Evolutionary conservation across 345 rosid species (phyloP).

Genomic region (Eutrema heterophyllum): DNA sequence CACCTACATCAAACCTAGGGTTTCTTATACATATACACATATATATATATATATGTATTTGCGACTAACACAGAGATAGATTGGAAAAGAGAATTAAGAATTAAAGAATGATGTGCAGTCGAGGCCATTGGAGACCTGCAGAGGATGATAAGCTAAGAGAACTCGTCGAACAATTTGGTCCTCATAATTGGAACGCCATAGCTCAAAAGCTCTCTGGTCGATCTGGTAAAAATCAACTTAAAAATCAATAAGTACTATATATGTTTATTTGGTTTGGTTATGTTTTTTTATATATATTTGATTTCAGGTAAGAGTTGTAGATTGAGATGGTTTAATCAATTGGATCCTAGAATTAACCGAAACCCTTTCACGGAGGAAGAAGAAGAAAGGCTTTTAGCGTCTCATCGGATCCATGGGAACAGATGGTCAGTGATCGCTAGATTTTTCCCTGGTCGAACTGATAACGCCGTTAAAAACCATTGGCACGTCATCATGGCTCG

Average conservation of each 20-base stretch:
- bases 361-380: slow-evolving; percentile 77
- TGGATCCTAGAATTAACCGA: slow-evolving; percentile 86
- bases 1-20: slow-evolving; percentile 34
- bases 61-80: neutral
- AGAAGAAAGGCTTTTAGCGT: slow-evolving; percentile 65
- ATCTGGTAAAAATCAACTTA: slow-evolving; percentile 54
- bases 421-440: slow-evolving; percentile 93
- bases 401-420: slow-evolving; percentile 74
- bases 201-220: slow-evolving; percentile 83
- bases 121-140: slow-evolving; percentile 80
- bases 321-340: slow-evolving; percentile 90
- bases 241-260: neutral
- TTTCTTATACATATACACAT: neutral
- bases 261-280: neutral
- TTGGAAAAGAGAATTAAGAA: neutral
- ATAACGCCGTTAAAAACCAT: slow-evolving; percentile 93
- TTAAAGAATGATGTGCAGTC: slow-evolving; percentile 45
- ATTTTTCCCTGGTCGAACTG: slow-evolving; percentile 84
- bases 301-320: slow-evolving; percentile 87
- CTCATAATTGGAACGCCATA: slow-evolving; percentile 95
- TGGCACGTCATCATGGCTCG: slow-evolving; percentile 98
- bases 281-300: neutral
- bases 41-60: neutral
- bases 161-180: slow-evolving; percentile 76
- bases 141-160: slow-evolving; percentile 71